These are phyloP conservation scores for Taphrina pruni DNA, from an alignment of 1,139 yeast genomes.

Conservation along the genomic window DNA sequence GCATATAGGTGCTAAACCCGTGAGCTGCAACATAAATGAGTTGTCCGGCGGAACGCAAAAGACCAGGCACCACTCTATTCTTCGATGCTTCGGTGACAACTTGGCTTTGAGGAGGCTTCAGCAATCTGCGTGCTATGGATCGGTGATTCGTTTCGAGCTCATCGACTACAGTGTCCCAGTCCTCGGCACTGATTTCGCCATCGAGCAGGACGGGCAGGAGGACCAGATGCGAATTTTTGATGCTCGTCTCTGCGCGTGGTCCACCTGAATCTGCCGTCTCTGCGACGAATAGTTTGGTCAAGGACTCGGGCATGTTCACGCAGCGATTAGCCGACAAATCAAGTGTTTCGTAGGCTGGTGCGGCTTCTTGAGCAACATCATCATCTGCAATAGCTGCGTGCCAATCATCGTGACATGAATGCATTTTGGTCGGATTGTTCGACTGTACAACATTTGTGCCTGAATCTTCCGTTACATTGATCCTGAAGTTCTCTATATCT, in stretches of 20 bases:
- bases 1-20: neutral
- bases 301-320: neutral
- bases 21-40: conserved; percentile 6
- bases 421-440: no score
- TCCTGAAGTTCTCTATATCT: no score
- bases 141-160: conserved; percentile 13
- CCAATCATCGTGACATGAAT: no score
- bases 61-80: neutral
- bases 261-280: neutral
- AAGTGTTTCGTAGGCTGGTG: neutral
- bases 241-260: neutral
- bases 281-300: neutral
- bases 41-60: neutral
- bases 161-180: conserved; percentile 12
- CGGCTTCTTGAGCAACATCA: neutral
- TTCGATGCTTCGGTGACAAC: neutral
- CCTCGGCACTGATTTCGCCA: neutral
- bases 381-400: neutral
- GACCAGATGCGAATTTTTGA: neutral
- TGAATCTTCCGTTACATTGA: no score
- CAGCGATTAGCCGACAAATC: neutral
- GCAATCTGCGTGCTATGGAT: conserved; percentile 3
- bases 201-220: neutral
- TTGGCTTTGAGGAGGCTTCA: neutral
- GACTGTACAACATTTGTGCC: no score